Percentiles rank a stretch among this genome's conserved stretches.
phyloP scores from a whole-genome alignment of 1,284 basidiomycete genomes.

The Trametes pubescens region DNA sequence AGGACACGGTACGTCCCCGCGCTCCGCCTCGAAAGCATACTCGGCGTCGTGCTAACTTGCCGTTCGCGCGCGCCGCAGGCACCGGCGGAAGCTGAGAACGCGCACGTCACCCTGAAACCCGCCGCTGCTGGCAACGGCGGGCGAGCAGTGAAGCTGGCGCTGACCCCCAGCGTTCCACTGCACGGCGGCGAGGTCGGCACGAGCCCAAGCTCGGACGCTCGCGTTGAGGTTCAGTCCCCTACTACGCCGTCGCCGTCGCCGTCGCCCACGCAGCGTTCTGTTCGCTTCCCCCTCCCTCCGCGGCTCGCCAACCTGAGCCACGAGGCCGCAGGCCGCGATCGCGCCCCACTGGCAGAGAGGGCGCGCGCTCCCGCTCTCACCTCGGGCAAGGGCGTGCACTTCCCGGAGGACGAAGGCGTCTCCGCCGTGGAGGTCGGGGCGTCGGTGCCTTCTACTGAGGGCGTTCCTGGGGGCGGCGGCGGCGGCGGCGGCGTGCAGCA shows the following conservation, averaged over 20 bases:
- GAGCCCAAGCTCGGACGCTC: not conserved
- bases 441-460: no score
- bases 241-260: not conserved
- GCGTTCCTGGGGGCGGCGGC: slow-evolving; percentile 7
- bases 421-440: not conserved
- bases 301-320: not conserved
- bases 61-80: slow-evolving; percentile 4
- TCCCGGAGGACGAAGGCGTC: slow-evolving; percentile 8
- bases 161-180: no score
- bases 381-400: slow-evolving; percentile 21
- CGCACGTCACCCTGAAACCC: slow-evolving; percentile 22
- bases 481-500: slow-evolving; percentile 10
- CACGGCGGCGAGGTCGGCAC: not conserved
- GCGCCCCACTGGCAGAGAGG: slow-evolving; percentile 2
- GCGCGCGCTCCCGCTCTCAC: not conserved
- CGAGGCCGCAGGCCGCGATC: slow-evolving; percentile 5
- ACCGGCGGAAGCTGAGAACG: not conserved
- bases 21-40: not conserved
- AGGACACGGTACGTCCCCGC: not conserved
- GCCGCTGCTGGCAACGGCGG: slow-evolving; percentile 5
- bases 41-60: not conserved
- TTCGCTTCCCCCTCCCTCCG: slow-evolving; percentile 21
- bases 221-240: slow-evolving; percentile 2
- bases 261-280: slow-evolving; percentile 11
- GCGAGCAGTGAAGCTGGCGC: not conserved